Base-by-base conservation (phyloP, 805 yeast genomes). In the Myxozyma kluyveri region DNA sequence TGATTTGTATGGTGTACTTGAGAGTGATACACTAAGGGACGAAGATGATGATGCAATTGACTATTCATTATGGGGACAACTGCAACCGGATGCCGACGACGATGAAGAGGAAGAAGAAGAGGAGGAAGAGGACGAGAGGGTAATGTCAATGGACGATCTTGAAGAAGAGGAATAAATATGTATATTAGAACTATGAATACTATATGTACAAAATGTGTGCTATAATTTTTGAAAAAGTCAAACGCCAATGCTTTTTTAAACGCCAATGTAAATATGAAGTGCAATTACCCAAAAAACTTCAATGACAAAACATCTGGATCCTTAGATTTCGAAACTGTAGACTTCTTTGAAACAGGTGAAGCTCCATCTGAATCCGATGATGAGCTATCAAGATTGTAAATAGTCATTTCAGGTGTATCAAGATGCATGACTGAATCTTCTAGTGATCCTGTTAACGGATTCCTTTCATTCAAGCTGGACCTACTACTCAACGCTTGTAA, bases 41-140 rank as follows among this genome's bases (percentile, higher is more conserved):
- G 23, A 42, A 17, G 55, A 44, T 18, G 63, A 50, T 36, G 59
- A 65, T n/a, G 27, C 39, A 17, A 49, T 58, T 17, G 61, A 61
- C 45, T 44, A 50, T 27, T 54, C 57, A 22, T 50, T 54, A 2
- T 65, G 68, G 56, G 77, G 77, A 73, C 78, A 12, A 61, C 50
- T 23, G 43, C 74, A 22, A 67, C 66, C 42, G 19, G 65, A 61
- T 1, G 72, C 64, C n/a, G 72, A 59, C 26, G 67, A 60, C 14
- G 67, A 61, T 17, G 65, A 57, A 19, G 67, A 58, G n/a, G 68
- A 66, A 27, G 68, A 62, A 5, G 67, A 66, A 56, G 76, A 69
- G 12, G 66, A 70, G 2, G 72, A 69, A 35, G 64, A 69, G n/a
- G 71, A 66, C 5, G 74, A 65, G 65, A 23, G 68, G 57, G 41